phyloP scores from a whole-genome alignment of 176 grass and related monocot genomes.

The Raddia distichophylla region DNA sequence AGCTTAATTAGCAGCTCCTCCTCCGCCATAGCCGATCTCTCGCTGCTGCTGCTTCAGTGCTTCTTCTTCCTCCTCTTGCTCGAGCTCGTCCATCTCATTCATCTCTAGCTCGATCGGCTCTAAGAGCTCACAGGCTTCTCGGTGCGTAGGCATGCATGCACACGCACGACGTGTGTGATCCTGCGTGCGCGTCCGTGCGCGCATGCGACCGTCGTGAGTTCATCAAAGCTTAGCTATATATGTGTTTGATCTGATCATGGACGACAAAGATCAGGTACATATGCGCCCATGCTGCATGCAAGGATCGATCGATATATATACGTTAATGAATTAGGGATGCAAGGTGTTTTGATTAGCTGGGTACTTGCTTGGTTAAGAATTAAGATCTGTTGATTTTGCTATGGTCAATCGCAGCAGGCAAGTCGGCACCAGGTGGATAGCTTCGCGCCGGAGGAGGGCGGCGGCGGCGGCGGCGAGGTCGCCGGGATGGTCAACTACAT shows the following conservation, averaged over 20 bases:
- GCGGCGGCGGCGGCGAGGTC: conserved; percentile 24
- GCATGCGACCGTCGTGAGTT: conserved; percentile 48
- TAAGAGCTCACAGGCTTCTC: background rate
- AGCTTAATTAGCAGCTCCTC: no score
- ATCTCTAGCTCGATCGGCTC: background rate
- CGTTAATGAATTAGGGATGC: no score
- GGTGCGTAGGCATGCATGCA: background rate
- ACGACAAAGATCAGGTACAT: conserved; percentile 43
- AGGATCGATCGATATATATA: background rate
- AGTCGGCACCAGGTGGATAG: conserved; percentile 35
- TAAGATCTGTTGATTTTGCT: background rate
- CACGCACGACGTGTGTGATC: conserved; percentile 29
- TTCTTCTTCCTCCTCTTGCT: background rate
- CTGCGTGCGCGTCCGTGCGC: conserved; percentile 17
- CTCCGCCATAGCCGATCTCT: no score
- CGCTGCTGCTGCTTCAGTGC: no score
- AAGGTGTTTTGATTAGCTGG: no score
- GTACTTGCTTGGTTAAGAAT: no score
- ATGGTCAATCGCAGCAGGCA: background rate
- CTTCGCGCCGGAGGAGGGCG: conserved; percentile 43
- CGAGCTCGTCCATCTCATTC: background rate
- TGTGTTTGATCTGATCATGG: conserved; percentile 26
- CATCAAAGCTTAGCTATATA: conserved; percentile 28
- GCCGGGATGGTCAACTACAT: conserved; percentile 90
- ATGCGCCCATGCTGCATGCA: background rate